Conservation (phyloP, 805 yeast species). For the Sungouiella blattae region DNA sequence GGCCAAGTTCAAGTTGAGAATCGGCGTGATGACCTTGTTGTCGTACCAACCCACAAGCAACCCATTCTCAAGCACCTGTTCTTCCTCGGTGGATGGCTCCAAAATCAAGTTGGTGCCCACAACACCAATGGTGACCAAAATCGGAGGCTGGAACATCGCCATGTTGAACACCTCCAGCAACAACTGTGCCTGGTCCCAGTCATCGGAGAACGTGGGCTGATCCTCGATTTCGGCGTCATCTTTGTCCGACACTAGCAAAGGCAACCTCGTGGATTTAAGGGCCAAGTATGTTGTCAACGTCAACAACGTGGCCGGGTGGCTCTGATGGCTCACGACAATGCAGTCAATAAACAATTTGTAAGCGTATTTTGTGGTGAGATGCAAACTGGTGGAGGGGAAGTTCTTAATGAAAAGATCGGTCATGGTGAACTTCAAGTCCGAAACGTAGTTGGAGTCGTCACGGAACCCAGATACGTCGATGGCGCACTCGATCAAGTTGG, state of each 20-base stretch:
- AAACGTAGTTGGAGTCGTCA: slow-evolving; percentile 71
- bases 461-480: slow-evolving; percentile 77
- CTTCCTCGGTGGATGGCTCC: slow-evolving; percentile 89
- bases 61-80: slow-evolving; percentile 84
- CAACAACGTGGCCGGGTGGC: slow-evolving; percentile 77
- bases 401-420: slow-evolving; percentile 50
- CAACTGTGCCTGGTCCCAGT: slow-evolving; percentile 60
- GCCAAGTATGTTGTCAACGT: slow-evolving; percentile 83
- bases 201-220: slow-evolving; percentile 87
- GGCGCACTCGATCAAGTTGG: slow-evolving; percentile 64
- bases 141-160: slow-evolving; percentile 59
- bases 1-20: slow-evolving; percentile 64
- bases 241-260: slow-evolving; percentile 64
- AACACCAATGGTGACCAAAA: slow-evolving; percentile 71
- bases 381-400: slow-evolving; percentile 51
- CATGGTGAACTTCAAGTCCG: slow-evolving; percentile 60
- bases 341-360: slow-evolving; percentile 79
- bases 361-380: slow-evolving; percentile 69
- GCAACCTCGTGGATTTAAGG: slow-evolving; percentile 70
- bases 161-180: slow-evolving; percentile 35
- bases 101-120: slow-evolving; percentile 65
- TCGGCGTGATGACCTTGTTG: slow-evolving; percentile 68
- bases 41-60: slow-evolving; percentile 68
- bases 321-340: slow-evolving; percentile 68
- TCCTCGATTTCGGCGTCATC: slow-evolving; percentile 72